These are phyloP conservation scores for Luffa aegyptiaca DNA, from an alignment of 306 rosid genomes.

Conservation along the genomic window DNA sequence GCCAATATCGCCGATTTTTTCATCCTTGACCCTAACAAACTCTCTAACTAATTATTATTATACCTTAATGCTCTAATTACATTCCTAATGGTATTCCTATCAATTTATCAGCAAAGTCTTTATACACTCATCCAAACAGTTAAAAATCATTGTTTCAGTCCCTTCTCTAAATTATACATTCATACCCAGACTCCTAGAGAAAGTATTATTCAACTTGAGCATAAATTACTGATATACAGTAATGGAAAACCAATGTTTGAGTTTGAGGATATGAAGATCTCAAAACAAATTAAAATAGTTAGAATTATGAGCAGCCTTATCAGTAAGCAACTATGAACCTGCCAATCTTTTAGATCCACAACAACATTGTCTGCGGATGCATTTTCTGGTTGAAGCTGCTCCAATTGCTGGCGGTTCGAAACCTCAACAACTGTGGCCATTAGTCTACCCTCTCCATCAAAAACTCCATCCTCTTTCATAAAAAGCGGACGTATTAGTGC, in stretches of 20 bases:
- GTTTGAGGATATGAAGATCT: neutral
- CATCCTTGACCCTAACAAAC: no score
- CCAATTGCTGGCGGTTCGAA: constrained; percentile 51
- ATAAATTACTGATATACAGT: neutral
- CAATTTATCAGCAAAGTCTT: neutral
- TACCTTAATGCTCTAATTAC: no score
- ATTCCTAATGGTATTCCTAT: no score
- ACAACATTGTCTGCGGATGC: constrained; percentile 49
- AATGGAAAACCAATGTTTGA: neutral
- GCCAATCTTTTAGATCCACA: constrained; percentile 82
- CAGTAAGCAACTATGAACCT: constrained; percentile 29
- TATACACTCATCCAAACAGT: neutral
- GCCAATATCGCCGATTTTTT: no score
- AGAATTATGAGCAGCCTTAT: neutral
- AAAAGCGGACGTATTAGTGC: constrained; percentile 57
- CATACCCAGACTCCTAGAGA: neutral
- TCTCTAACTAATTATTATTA: no score
- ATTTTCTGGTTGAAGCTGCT: constrained; percentile 40
- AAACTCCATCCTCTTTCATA: constrained; percentile 48
- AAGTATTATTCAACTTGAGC: neutral
- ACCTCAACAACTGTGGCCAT: constrained; percentile 58
- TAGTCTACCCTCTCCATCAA: constrained; percentile 34
- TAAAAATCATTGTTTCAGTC: neutral
- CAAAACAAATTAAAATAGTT: neutral
- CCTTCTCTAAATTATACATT: neutral